A percentile compares a stretch with the other conserved stretches of the same genome.
These are phyloP conservation scores for Microsporum canis DNA, from an alignment of 2,329 filamentous ascomycete species.

Conservation along the genomic window DNA sequence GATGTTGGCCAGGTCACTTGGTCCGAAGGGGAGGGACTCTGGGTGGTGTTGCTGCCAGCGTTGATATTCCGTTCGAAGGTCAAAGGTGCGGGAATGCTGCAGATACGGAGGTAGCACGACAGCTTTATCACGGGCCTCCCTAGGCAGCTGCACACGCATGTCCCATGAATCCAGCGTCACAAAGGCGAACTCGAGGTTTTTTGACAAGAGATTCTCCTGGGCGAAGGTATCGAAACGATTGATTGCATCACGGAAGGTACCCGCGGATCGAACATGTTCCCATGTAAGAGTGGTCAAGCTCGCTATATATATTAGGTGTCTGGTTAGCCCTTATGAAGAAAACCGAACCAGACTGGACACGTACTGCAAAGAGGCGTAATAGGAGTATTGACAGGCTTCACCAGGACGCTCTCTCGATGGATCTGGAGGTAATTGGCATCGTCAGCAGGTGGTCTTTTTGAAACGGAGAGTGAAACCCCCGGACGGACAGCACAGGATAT, in stretches of 20 bases:
- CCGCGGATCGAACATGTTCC: conserved; percentile 97
- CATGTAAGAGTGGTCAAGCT: conserved; percentile 95
- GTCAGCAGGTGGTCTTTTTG: conserved; percentile 9
- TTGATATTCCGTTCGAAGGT: conserved; percentile 94
- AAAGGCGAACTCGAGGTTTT: conserved; percentile 94
- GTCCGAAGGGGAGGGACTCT: conserved; percentile 91
- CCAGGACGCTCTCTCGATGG: conserved; percentile 87
- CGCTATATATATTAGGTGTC: conserved; percentile 43
- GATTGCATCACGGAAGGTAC: conserved; percentile 93
- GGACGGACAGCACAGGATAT: conserved; percentile 10
- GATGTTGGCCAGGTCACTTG: conserved; percentile 91
- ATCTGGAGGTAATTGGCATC: conserved; percentile 45
- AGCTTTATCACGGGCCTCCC: conserved; percentile 95
- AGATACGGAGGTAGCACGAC: conserved; percentile 93
- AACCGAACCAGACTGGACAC: conserved; percentile 34
- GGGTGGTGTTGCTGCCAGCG: conserved; percentile 98
- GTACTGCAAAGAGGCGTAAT: conserved; percentile 98
- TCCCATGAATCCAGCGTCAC: conserved; percentile 98
- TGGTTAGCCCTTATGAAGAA: conserved; percentile 8
- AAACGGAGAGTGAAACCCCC: conserved; percentile 2
- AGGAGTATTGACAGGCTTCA: conserved; percentile 96
- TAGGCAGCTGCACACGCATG: conserved; percentile 89
- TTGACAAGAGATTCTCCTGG: conserved; percentile 76
- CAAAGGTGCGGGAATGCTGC: conserved; percentile 94
- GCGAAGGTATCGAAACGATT: conserved; percentile 90